These are phyloP conservation scores for Syncephalastrum monosporum DNA, from an alignment of 371 early-diverging fungal genomes.

Conservation along the genomic window DNA sequence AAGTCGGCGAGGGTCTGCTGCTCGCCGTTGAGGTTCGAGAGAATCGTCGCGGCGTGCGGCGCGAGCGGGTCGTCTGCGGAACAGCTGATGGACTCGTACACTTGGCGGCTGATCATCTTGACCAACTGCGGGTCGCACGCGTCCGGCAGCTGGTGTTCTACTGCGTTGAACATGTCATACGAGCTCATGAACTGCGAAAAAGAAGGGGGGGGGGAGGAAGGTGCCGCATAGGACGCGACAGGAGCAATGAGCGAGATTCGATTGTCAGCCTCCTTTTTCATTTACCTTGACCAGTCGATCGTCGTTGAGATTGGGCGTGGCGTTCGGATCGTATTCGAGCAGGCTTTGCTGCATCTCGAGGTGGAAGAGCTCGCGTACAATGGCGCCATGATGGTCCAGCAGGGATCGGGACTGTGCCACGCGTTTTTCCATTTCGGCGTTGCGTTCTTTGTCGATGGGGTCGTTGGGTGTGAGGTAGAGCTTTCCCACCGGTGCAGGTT, in stretches of 20 bases:
- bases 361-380: slow-evolving; percentile 60
- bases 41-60: too few species aligned
- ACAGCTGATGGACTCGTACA: too few species aligned
- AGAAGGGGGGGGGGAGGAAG: too few species aligned
- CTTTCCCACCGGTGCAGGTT: background rate
- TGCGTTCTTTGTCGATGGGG: slow-evolving; percentile 35
- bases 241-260: background rate
- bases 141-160: too few species aligned
- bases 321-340: slow-evolving; percentile 53
- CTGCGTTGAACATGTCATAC: slow-evolving; percentile 3
- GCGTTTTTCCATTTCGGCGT: slow-evolving; percentile 29
- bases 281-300: slow-evolving; percentile 54
- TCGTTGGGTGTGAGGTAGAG: slow-evolving; percentile 17
- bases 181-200: slow-evolving; percentile 5
- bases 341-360: slow-evolving; percentile 55
- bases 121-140: too few species aligned
- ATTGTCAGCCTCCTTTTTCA: background rate
- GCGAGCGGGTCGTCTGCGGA: too few species aligned
- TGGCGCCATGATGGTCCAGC: slow-evolving; percentile 46
- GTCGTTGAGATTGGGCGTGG: slow-evolving; percentile 41
- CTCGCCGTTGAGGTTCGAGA: too few species aligned
- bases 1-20: slow-evolving; percentile 47
- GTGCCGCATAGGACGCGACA: too few species aligned
- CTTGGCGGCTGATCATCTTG: too few species aligned
- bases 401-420: slow-evolving; percentile 41